Evolutionary conservation across 495 filamentous ascomycete species (phyloP), one percentile per base, ranked within the genome.

Genomic region (Penicillium angulare): DNA sequence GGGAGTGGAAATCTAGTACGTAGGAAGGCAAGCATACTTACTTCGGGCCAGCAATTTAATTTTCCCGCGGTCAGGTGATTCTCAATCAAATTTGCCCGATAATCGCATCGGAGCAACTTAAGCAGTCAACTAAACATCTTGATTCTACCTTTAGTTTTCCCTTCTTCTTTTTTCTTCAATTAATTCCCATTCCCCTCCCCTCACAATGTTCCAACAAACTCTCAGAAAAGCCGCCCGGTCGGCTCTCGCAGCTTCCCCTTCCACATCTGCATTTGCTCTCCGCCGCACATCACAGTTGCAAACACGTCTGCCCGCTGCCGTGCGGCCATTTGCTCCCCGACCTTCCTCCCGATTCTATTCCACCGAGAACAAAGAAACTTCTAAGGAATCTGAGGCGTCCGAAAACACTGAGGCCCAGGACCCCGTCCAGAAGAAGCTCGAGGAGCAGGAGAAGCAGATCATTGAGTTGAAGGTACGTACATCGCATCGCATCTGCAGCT

Each of bases 371-470:
- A 61, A 61, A 41, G 56, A 60, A 18, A 45, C 56, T 21, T 17
- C 63, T 21, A 60, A 75, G 38, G 63, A 64, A 43, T 59, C 52
- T 22, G 58, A 67, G 43, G 21, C 67, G 32, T 54, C 61, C 16
- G 64, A 73, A 48, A 65, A 69, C 34, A 61, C 62, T 3, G 74
- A 81, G 44, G 61, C 64, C 5, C 74, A 81, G 47, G 71, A 83
- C 29, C 62, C 73, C 12, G 3, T 77, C 35, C 71, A 70, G 46
- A 79, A 79, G 67, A 85, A 95, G 76, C 67, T 96, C 7, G 90
- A 96, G 67, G 78, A 82, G 41, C 95, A 92, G 78, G 84, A 88
- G 35, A 86, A 83, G 66, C 92, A 97, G 64, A 79, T 84, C 27
- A 71, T 87, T 53, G 90, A 96, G 39, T 77, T 92, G 68, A 97